Conservation (phyloP, 2,329 filamentous ascomycete genomes). For the Pyrenophora seminiperda region DNA sequence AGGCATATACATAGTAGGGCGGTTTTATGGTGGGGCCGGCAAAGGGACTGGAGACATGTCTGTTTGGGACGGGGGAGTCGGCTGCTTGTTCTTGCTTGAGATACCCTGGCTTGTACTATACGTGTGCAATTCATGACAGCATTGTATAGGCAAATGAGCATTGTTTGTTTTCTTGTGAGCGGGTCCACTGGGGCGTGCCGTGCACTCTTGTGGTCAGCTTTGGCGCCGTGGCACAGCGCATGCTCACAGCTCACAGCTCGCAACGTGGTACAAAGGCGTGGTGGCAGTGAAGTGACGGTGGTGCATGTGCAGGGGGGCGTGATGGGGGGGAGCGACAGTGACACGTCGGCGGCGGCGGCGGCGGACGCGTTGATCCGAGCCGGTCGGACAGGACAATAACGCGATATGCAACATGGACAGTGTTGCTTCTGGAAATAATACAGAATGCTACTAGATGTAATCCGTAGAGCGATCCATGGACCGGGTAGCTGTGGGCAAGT, state of each 20-base stretch:
- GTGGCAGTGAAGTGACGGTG: slow-evolving; percentile 20
- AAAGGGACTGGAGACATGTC: no score
- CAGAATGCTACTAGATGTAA: neutral
- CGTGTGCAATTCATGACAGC: slow-evolving; percentile 16
- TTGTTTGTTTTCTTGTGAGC: slow-evolving; percentile 1
- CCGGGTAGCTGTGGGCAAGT: slow-evolving; percentile 17
- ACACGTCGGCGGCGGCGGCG: no score
- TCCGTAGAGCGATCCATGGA: slow-evolving; percentile 8
- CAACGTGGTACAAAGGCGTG: slow-evolving; percentile 25
- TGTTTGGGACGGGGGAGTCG: slow-evolving; percentile 16
- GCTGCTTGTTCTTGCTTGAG: slow-evolving; percentile 24
- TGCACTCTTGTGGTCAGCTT: slow-evolving; percentile 23
- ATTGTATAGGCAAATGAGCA: slow-evolving; percentile 11
- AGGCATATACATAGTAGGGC: neutral
- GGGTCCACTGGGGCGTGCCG: slow-evolving; percentile 17
- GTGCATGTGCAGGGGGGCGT: neutral
- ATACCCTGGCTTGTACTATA: slow-evolving; percentile 38
- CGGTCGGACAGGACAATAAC: slow-evolving; percentile 10
- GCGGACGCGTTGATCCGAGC: slow-evolving; percentile 8
- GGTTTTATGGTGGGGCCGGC: neutral
- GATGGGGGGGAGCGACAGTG: neutral
- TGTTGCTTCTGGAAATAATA: neutral
- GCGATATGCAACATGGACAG: slow-evolving; percentile 19
- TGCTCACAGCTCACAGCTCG: slow-evolving; percentile 11
- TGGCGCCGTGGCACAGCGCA: slow-evolving; percentile 29